These are phyloP conservation scores for Stagonosporopsis cucurbitacearum DNA, from an alignment of 2,329 filamentous ascomycete genomes.

Conservation along the genomic window DNA sequence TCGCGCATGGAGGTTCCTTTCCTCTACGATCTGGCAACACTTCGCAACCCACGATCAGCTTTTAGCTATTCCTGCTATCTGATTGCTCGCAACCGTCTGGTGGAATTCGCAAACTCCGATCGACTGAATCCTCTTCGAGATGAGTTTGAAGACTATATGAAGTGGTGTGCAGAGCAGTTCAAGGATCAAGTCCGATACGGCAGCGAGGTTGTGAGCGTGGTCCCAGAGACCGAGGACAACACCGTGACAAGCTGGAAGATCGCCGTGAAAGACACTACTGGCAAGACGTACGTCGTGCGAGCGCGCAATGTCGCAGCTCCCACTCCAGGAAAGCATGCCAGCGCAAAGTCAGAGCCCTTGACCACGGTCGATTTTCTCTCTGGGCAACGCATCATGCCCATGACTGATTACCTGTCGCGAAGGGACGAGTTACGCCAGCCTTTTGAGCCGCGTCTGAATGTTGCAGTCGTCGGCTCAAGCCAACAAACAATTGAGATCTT, in stretches of 20 bases:
- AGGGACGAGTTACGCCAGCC: conserved; percentile 39
- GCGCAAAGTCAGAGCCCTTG: conserved; percentile 27
- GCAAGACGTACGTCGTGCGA: conserved; percentile 33
- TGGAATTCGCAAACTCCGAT: conserved; percentile 48
- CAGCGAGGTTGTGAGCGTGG: conserved; percentile 40
- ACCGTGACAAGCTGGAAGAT: conserved; percentile 38
- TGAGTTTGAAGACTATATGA: conserved; percentile 50
- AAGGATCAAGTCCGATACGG: conserved; percentile 40
- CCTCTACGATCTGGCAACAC: conserved; percentile 45
- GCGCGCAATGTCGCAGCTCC: conserved; percentile 39
- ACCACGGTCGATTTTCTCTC: conserved; percentile 38
- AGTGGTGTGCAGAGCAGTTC: conserved; percentile 46
- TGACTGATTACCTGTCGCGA: conserved; percentile 39
- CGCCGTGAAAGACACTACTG: conserved; percentile 32
- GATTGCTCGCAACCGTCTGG: conserved; percentile 37
- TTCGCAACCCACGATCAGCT: conserved; percentile 44
- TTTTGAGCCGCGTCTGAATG: conserved; percentile 39
- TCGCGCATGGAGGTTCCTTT: conserved; percentile 46
- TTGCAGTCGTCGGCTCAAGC: conserved; percentile 42
- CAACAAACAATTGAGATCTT: conserved; percentile 39
- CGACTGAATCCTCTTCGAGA: conserved; percentile 46
- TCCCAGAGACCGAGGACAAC: conserved; percentile 31
- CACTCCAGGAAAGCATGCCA: conserved; percentile 26
- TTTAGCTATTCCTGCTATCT: conserved; percentile 48
- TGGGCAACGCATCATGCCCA: conserved; percentile 44